Percentiles rank a stretch among this genome's conserved stretches.
Conservation (phyloP, 2,329 filamentous ascomycete species). For the Xylariales sp. region DNA sequence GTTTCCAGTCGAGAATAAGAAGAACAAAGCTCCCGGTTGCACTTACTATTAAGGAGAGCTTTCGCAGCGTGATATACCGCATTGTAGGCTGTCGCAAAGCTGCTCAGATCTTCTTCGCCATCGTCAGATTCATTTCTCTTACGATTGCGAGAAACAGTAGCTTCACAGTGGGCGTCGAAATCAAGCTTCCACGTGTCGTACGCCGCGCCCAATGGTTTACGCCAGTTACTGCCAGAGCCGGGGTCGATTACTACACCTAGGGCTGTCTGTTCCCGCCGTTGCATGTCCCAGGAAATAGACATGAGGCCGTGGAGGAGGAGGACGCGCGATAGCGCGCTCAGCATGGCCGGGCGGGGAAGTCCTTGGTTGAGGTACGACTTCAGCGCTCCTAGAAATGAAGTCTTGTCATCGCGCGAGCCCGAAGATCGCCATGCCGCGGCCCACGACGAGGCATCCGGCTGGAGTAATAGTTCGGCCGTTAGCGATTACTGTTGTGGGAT, state of each 20-base stretch:
- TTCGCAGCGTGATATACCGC: constrained; percentile 69
- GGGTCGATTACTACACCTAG: constrained; percentile 56
- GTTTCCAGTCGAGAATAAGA: not conserved
- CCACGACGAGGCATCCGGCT: constrained; percentile 62
- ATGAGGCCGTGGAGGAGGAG: constrained; percentile 71
- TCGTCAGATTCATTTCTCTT: constrained; percentile 28
- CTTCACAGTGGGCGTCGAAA: constrained; percentile 62
- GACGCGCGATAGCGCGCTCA: constrained; percentile 65
- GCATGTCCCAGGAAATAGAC: constrained; percentile 72
- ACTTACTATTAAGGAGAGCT: constrained; percentile 61
- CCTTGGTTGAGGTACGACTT: constrained; percentile 67
- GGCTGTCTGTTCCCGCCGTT: constrained; percentile 70
- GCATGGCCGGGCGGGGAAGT: constrained; percentile 49
- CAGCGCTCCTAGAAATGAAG: constrained; percentile 61
- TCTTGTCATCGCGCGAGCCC: constrained; percentile 49
- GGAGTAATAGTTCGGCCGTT: not conserved
- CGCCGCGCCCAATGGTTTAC: constrained; percentile 60
- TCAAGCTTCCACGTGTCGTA: constrained; percentile 70
- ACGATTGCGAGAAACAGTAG: constrained; percentile 47
- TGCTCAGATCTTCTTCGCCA: constrained; percentile 48
- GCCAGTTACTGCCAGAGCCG: constrained; percentile 55
- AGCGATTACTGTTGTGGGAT: no score
- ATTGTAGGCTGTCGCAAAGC: constrained; percentile 62
- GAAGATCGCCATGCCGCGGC: constrained; percentile 51
- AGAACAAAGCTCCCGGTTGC: not conserved